phyloP scores from a whole-genome alignment of 2,329 filamentous ascomycete species.

The Pseudocercospora fuligena region DNA sequence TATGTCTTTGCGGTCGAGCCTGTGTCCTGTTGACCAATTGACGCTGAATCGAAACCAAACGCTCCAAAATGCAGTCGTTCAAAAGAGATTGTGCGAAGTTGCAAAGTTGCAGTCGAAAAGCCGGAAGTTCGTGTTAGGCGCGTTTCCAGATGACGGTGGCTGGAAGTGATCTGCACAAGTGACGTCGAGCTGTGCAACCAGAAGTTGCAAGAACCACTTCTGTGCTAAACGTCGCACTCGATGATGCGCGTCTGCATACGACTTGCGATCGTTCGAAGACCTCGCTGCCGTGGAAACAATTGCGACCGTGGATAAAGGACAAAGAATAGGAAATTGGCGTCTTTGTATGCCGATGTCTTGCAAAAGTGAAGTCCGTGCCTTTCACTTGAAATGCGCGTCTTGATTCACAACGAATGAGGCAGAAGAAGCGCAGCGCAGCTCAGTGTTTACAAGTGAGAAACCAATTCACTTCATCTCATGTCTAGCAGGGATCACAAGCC shows the following conservation, averaged over 20 bases:
- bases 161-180: neutral
- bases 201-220: neutral
- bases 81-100: neutral
- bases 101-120: neutral
- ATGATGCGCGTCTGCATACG: neutral
- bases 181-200: neutral
- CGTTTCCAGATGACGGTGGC: neutral
- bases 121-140: neutral
- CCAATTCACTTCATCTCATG: neutral
- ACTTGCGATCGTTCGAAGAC: neutral
- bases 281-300: neutral
- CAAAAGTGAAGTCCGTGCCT: neutral
- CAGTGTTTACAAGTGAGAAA: neutral
- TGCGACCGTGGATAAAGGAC: neutral
- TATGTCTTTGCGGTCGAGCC: neutral
- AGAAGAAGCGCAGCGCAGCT: neutral
- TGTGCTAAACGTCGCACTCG: neutral
- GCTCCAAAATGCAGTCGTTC: constrained; percentile 1
- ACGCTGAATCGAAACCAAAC: neutral
- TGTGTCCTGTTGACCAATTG: neutral
- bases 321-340: neutral
- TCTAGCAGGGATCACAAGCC: neutral
- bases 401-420: neutral
- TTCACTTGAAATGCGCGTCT: neutral
- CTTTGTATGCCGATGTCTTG: neutral